Base-by-base conservation (phyloP, 768 basidiomycete species). In the Mycena vitilis region DNA sequence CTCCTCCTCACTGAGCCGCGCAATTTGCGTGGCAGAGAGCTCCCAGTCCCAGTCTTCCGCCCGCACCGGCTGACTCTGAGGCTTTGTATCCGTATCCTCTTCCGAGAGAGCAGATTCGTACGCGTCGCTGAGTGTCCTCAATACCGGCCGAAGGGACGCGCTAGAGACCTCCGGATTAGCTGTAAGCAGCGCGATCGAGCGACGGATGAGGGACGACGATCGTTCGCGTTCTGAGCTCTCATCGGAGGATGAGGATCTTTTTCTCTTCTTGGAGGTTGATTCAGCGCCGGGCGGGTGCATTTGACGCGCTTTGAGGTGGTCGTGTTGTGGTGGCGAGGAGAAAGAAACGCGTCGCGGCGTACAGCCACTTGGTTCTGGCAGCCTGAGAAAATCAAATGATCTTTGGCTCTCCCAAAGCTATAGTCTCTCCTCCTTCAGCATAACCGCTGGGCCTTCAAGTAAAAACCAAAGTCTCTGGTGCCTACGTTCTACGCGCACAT, bases 11-110 rank as follows among this genome's bases (percentile, higher is more conserved):
- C 44, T 49, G 37, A 61, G 48, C 10, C 59, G 23, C 23, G 23
- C 25, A 34, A 67, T 60, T 34, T 67, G 66, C 8, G 40, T 23
- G 34, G 59, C 15, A 13, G 66, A 42, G 30, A 68, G 55, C 40
- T 68, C 54, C 66, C 66, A 68, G 54, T 68, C 52, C 60, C 66
- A 68, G 37, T 68, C 66, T 52, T 62, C 60, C 0, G 4, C 15
- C 18, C 10, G 22, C 4, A 15, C 8, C 6, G 22, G 30, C 40
- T 40, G 47, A 7, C 0, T 7, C 22, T 38, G 34, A 22, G n/a
- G 34, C n/a, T 34, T 22, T 30, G 40, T 5, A 22, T 40, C 30
- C 4, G 1, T 0, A 4, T 47, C 57, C 42, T 66, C 65, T 5
- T 34, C 25, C 22, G 37, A 40, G 12, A 68, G 40, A 0, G 60